phyloP scores from a whole-genome alignment of 139 green algal species.

The Nannochloris sp. region DNA sequence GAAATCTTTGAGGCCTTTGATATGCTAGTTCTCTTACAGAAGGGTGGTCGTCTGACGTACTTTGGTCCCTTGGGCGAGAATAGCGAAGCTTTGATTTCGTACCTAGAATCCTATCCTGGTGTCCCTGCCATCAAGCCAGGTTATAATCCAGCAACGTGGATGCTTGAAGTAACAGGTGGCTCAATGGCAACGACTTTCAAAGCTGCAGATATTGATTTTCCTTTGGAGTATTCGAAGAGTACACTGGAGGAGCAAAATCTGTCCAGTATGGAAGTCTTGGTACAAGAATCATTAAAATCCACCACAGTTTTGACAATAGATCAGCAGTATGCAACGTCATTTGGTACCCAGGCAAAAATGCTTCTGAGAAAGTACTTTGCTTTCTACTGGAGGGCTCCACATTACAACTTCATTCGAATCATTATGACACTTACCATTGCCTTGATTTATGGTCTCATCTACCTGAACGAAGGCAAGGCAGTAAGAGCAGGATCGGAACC shows the following conservation, averaged over 20 bases:
- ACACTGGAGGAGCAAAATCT: constrained; percentile 22
- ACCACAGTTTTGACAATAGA: constrained; percentile 22
- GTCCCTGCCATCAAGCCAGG: constrained; percentile 32
- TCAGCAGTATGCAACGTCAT: constrained; percentile 17
- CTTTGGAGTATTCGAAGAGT: constrained; percentile 28
- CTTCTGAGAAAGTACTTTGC: constrained; percentile 25
- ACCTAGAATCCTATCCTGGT: constrained; percentile 39
- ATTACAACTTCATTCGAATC: constrained; percentile 32
- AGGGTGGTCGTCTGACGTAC: constrained; percentile 49
- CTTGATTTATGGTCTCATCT: constrained; percentile 32
- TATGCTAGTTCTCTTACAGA: constrained; percentile 39
- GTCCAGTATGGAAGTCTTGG: constrained; percentile 14
- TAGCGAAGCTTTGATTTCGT: constrained; percentile 47
- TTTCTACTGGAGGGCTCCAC: constrained; percentile 35
- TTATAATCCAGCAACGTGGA: constrained; percentile 45
- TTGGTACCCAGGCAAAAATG: constrained; percentile 6
- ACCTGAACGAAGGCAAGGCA: constrained; percentile 24
- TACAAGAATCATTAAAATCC: constrained; percentile 1
- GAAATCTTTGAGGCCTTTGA: constrained; percentile 61
- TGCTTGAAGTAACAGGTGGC: constrained; percentile 44
- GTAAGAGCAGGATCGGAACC: background rate
- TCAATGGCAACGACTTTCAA: constrained; percentile 24
- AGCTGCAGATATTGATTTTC: constrained; percentile 28
- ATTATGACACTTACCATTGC: constrained; percentile 32
- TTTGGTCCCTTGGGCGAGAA: constrained; percentile 68